Conservation (phyloP, 2,329 filamentous ascomycete species). For the Trichoderma brevicompactum region DNA sequence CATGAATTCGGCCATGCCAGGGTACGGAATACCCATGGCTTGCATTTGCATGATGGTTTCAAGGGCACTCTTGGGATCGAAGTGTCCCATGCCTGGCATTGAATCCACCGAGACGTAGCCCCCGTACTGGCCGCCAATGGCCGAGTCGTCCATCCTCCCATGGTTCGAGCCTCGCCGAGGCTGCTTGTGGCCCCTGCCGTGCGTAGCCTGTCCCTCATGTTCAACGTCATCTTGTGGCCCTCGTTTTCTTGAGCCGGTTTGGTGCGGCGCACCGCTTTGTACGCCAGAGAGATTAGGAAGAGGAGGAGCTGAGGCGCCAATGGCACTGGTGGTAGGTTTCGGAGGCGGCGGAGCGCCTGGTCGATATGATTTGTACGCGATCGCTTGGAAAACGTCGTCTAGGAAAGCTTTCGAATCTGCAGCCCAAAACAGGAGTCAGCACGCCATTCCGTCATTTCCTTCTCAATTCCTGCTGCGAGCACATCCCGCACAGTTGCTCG, state of each 20-base stretch:
- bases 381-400: conserved; percentile 69
- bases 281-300: not conserved
- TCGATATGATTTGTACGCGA: conserved; percentile 65
- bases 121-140: conserved; percentile 31
- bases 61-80: conserved; percentile 65
- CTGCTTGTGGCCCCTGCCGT: conserved; percentile 61
- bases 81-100: conserved; percentile 46
- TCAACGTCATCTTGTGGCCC: conserved; percentile 42
- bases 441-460: not conserved
- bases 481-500: not conserved
- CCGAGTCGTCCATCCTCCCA: conserved; percentile 35
- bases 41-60: conserved; percentile 66
- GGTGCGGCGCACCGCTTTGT: conserved; percentile 5
- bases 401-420: conserved; percentile 60
- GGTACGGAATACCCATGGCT: conserved; percentile 54
- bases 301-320: conserved; percentile 9
- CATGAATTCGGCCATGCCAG: conserved; percentile 48
- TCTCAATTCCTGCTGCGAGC: not conserved
- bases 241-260: conserved; percentile 41
- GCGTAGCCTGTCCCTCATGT: conserved; percentile 29
- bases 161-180: conserved; percentile 56
- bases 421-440: conserved; percentile 1
- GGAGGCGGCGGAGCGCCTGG: conserved; percentile 56
- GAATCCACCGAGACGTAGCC: conserved; percentile 19
- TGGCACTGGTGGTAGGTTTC: conserved; percentile 27